Evolutionary conservation across 148 eudicot genomes (phyloP).

Genomic region (Nyssa sinensis): DNA sequence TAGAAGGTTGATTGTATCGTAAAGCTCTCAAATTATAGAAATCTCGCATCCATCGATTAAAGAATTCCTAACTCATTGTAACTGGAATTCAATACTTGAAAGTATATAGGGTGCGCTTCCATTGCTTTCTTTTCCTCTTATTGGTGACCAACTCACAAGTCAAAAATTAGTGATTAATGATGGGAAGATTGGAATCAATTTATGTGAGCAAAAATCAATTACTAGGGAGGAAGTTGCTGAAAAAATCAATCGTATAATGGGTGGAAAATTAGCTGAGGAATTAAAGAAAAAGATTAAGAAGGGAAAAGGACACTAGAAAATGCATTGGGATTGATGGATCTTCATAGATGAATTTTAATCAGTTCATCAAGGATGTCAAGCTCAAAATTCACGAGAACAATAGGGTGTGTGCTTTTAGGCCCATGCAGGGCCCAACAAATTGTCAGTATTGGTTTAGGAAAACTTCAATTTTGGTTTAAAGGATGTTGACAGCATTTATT

Average conservation of each 20-base stretch:
- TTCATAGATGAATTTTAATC: not conserved
- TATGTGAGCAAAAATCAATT: not conserved
- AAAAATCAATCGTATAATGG: not conserved
- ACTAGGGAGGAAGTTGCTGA: not conserved
- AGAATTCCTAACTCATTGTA: not conserved
- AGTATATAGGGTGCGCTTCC: not conserved
- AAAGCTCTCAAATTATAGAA: not conserved
- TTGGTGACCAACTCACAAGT: not conserved
- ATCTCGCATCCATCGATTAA: not conserved
- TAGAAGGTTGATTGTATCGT: not conserved
- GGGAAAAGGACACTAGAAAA: not conserved
- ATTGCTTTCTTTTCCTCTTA: not conserved
- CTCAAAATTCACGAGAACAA: not conserved
- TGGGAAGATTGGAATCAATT: not conserved
- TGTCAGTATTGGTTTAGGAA: too few species aligned
- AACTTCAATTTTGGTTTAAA: too few species aligned
- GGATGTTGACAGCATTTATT: too few species aligned
- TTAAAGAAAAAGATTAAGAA: not conserved
- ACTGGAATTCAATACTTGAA: not conserved
- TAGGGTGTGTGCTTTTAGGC: too few species aligned
- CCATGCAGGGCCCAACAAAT: too few species aligned
- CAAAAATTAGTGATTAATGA: conserved; percentile 3
- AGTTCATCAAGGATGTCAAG: not conserved
- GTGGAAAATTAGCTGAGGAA: not conserved
- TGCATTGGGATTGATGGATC: not conserved